phyloP scores from a whole-genome alignment of 2,329 filamentous ascomycete genomes.

The Pestalotiopsis sp. region DNA sequence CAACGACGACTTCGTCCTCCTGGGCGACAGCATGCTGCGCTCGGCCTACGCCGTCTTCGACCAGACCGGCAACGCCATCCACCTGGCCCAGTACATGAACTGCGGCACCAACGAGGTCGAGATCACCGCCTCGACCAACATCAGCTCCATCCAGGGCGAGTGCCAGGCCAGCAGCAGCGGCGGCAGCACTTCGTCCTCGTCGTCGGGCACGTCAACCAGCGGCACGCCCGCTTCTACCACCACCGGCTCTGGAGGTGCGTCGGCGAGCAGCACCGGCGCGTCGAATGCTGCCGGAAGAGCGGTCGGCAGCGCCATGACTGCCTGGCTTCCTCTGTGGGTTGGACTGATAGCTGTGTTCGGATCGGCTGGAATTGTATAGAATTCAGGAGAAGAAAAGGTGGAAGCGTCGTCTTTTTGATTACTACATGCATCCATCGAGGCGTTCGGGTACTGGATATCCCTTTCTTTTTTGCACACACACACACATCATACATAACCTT shows the following conservation, averaged over 20 bases:
- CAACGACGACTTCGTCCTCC: slow-evolving; percentile 49
- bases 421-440: neutral
- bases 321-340: neutral
- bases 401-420: neutral
- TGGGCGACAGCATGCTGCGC: slow-evolving; percentile 62
- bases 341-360: neutral
- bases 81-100: slow-evolving; percentile 53
- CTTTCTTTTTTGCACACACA: neutral
- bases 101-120: slow-evolving; percentile 50
- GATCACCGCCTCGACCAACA: slow-evolving; percentile 32
- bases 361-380: slow-evolving; percentile 16
- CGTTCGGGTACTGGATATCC: slow-evolving; percentile 1
- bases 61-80: slow-evolving; percentile 48
- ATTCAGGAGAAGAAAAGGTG: no score
- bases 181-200: slow-evolving; percentile 14
- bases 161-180: slow-evolving; percentile 21
- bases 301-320: no score
- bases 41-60: slow-evolving; percentile 59
- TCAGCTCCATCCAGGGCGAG: slow-evolving; percentile 28
- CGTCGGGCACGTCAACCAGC: slow-evolving; percentile 5
- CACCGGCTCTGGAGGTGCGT: slow-evolving; percentile 7
- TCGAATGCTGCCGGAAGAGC: neutral
- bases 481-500: neutral
- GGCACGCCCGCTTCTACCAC: slow-evolving; percentile 5
- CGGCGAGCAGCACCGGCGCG: neutral